Conservation (phyloP, 805 yeast genomes). For the Candida rishiriensis region DNA sequence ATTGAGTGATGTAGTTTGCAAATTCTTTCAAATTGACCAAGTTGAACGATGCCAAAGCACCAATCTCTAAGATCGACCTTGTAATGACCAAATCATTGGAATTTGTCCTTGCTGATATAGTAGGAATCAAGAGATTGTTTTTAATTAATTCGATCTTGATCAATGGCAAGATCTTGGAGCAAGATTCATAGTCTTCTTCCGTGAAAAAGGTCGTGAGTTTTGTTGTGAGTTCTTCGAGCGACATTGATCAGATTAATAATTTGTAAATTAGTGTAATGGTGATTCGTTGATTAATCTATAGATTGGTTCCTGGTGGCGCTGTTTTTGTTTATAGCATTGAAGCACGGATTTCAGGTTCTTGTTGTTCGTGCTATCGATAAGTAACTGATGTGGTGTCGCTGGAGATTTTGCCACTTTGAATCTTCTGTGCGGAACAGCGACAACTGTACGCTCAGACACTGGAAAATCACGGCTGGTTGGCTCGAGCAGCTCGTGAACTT, state of each 20-base stretch:
- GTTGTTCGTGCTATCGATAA: no score
- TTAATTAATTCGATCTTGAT: constrained; percentile 78
- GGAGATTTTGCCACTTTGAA: no score
- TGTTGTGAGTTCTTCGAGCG: constrained; percentile 65
- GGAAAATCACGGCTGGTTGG: no score
- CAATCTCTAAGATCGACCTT: constrained; percentile 80
- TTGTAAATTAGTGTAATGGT: no score
- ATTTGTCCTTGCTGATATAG: constrained; percentile 34
- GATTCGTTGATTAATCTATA: no score
- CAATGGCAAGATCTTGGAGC: constrained; percentile 59
- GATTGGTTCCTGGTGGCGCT: no score
- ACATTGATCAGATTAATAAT: constrained; percentile 30
- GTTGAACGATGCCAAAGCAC: constrained; percentile 76
- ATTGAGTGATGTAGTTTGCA: constrained; percentile 65
- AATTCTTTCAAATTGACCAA: constrained; percentile 58
- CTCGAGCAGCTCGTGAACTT: no score
- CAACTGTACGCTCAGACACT: no score
- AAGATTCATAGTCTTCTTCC: constrained; percentile 53
- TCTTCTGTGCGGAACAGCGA: no score
- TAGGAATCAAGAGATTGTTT: constrained; percentile 71
- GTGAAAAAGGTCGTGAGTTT: constrained; percentile 65
- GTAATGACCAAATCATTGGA: constrained; percentile 71
- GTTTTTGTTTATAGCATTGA: no score
- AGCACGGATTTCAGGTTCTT: no score
- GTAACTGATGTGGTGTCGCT: no score